Percentiles rank a stretch among this genome's conserved stretches.
Conservation (phyloP, 106 monocot species). For the Dendrobium catenatum region DNA sequence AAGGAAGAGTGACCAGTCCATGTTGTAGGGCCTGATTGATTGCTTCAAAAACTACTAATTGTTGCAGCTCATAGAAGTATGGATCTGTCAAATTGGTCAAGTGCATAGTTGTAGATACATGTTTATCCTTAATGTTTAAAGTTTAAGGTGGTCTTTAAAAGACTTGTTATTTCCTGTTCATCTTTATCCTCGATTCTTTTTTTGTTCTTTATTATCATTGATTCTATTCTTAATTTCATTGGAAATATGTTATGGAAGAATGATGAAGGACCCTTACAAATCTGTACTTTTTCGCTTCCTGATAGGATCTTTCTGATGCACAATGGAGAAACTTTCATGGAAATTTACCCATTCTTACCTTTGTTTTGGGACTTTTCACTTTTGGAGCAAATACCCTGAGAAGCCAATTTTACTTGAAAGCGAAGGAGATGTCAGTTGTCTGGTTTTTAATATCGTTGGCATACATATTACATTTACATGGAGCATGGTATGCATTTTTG, state of each 20-base stretch:
- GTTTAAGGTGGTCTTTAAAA: neutral
- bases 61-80: neutral
- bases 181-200: neutral
- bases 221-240: neutral
- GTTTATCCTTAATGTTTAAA: neutral
- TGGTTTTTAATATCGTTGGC: conserved; percentile 69
- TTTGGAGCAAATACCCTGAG: conserved; percentile 46
- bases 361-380: conserved; percentile 63
- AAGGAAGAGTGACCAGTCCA: neutral
- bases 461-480: conserved; percentile 83
- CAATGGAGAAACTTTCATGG: conserved; percentile 96
- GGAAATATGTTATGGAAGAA: neutral
- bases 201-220: neutral
- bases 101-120: neutral
- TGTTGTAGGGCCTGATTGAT: neutral
- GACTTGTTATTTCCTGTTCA: neutral
- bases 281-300: neutral
- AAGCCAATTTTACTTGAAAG: conserved; percentile 35
- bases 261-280: neutral
- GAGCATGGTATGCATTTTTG: conserved; percentile 68
- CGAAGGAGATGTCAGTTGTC: conserved; percentile 60
- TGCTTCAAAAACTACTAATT: neutral
- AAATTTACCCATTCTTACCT: conserved; percentile 67
- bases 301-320: conserved; percentile 83
- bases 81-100: neutral